Conservation (phyloP, 495 filamentous ascomycete species). For the Tetracladium marchalianum region DNA sequence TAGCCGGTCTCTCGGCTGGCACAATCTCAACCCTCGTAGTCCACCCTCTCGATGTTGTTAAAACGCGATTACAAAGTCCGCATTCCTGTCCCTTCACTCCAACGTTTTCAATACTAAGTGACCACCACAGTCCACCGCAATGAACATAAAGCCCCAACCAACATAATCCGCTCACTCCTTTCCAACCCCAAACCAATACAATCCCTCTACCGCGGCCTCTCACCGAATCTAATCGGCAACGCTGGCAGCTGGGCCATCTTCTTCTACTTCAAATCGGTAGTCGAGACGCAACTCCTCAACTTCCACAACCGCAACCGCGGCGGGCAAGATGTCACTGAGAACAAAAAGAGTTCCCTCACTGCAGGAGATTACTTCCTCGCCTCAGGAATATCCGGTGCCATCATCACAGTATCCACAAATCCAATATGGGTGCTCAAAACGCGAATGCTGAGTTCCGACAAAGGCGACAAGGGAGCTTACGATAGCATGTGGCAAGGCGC, state of each 20-base stretch:
- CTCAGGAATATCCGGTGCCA: slow-evolving; percentile 61
- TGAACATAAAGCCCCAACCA: slow-evolving; percentile 24
- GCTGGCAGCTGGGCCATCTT: slow-evolving; percentile 86
- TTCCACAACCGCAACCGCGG: slow-evolving; percentile 9
- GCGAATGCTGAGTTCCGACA: slow-evolving; percentile 83
- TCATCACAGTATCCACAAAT: slow-evolving; percentile 79
- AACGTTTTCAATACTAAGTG: background rate
- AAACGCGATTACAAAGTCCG: slow-evolving; percentile 86
- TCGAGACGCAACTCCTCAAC: slow-evolving; percentile 24
- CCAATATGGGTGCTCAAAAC: slow-evolving; percentile 99
- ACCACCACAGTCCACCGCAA: slow-evolving; percentile 16
- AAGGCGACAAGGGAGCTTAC: slow-evolving; percentile 67
- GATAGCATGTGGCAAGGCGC: slow-evolving; percentile 61
- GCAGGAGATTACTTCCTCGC: slow-evolving; percentile 76
- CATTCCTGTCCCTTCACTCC: background rate
- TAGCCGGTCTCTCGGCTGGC: slow-evolving; percentile 85
- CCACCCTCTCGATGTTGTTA: slow-evolving; percentile 88
- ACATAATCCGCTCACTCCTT: slow-evolving; percentile 33
- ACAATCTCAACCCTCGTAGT: slow-evolving; percentile 71
- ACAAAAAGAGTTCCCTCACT: slow-evolving; percentile 14
- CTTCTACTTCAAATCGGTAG: slow-evolving; percentile 55
- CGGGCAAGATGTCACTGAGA: background rate
- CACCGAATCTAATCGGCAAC: slow-evolving; percentile 86
- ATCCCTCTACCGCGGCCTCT: slow-evolving; percentile 79
- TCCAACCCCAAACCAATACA: slow-evolving; percentile 35